Conservation (phyloP, 176 grass and related monocot genomes). For the Carex pumila region DNA sequence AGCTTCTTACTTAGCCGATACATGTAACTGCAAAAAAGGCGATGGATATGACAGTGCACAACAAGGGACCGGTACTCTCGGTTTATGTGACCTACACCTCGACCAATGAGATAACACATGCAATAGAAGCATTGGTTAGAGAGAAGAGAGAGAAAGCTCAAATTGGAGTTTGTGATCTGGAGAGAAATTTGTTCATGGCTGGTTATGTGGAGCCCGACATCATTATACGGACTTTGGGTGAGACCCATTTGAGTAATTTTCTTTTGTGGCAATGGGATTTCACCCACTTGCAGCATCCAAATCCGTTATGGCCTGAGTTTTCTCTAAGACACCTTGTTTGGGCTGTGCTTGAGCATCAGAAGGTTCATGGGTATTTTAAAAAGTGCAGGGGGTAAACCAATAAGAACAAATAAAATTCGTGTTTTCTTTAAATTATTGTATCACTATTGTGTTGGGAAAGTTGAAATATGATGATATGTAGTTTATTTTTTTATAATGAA, state of each 20-base stretch:
- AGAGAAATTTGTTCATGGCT: constrained; percentile 40
- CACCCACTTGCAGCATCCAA: constrained; percentile 63
- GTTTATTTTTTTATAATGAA: no score
- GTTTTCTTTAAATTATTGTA: no score
- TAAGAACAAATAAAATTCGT: neutral
- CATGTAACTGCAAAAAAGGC: constrained; percentile 51
- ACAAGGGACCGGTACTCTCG: constrained; percentile 54
- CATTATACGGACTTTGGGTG: constrained; percentile 62
- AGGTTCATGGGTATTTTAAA: constrained; percentile 48
- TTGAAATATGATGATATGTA: no score
- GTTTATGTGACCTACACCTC: constrained; percentile 77
- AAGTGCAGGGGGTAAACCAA: constrained; percentile 18
- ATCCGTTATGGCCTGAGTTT: constrained; percentile 66
- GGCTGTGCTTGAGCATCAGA: constrained; percentile 64
- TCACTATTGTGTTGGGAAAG: no score
- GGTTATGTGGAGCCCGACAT: constrained; percentile 63
- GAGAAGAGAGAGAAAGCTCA: constrained; percentile 24
- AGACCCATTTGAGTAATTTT: constrained; percentile 78
- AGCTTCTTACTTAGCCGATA: constrained; percentile 45
- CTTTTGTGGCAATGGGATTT: constrained; percentile 63
- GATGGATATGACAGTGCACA: constrained; percentile 44
- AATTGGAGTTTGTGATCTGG: constrained; percentile 39
- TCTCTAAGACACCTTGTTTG: constrained; percentile 59
- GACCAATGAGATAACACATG: constrained; percentile 59
- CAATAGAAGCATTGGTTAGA: constrained; percentile 32